phyloP scores from a whole-genome alignment of 169 alveolate species.

The Eimeria praecox region DNA sequence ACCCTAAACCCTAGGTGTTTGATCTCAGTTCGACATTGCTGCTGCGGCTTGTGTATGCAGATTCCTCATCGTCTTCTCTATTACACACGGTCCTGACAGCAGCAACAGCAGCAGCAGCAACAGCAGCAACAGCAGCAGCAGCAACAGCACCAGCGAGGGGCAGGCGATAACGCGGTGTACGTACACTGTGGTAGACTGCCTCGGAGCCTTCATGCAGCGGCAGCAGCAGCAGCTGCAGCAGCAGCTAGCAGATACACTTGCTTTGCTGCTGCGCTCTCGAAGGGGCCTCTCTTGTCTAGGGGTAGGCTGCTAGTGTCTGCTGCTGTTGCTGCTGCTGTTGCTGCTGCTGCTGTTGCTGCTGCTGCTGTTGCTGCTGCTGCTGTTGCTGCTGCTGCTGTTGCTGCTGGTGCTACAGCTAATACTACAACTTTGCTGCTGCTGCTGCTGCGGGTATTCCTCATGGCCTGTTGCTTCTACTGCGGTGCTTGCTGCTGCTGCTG shows the following conservation, averaged over 20 bases:
- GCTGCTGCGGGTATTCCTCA: too few species aligned
- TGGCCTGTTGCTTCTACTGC: neutral
- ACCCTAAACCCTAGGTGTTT: neutral
- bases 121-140: slow-evolving; percentile 16
- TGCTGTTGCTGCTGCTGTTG: slow-evolving; percentile 1
- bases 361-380: slow-evolving; percentile 2
- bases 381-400: neutral
- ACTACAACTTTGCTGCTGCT: neutral
- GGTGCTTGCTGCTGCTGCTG: too few species aligned
- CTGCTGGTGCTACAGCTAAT: too few species aligned
- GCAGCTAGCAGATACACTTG: slow-evolving; percentile 25
- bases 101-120: slow-evolving; percentile 10
- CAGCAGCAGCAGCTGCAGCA: slow-evolving; percentile 53
- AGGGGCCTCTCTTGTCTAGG: slow-evolving; percentile 24
- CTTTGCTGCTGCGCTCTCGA: slow-evolving; percentile 5
- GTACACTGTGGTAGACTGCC: slow-evolving; percentile 27
- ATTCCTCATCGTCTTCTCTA: slow-evolving; percentile 22
- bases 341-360: neutral
- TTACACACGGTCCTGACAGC: neutral
- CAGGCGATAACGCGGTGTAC: neutral
- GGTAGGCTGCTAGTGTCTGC: slow-evolving; percentile 2
- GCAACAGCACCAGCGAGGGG: slow-evolving; percentile 17
- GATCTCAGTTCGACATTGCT: neutral
- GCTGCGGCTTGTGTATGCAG: slow-evolving; percentile 17
- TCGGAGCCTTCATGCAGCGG: slow-evolving; percentile 28